Percentiles rank a stretch among this genome's conserved stretches.
phyloP scores from a whole-genome alignment of 495 filamentous ascomycete species.

The Trichoderma virens region DNA sequence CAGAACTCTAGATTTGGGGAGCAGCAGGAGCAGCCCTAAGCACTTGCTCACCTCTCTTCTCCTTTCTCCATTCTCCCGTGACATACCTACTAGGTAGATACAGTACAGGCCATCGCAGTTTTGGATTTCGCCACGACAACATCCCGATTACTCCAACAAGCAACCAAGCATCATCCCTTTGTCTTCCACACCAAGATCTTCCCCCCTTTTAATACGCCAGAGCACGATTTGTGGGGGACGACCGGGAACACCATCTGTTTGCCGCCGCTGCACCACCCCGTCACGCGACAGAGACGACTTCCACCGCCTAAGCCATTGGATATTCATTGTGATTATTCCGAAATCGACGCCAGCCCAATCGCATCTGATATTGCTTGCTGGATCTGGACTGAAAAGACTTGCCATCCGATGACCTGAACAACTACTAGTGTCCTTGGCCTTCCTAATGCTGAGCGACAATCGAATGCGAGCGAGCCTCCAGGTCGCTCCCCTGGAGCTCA shows the following conservation, averaged over 20 bases:
- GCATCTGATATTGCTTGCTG: background rate
- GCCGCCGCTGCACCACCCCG: too few species aligned
- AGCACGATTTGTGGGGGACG: too few species aligned
- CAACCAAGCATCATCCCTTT: background rate
- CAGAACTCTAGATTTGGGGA: background rate
- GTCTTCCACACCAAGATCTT: too few species aligned
- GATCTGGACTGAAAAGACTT: background rate
- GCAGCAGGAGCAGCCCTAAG: background rate
- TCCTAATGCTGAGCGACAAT: constrained; percentile 39
- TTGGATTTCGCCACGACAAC: background rate
- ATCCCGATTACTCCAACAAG: background rate
- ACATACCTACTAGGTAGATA: too few species aligned
- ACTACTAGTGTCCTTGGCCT: background rate
- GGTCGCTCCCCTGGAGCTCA: constrained; percentile 68
- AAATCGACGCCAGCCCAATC: background rate
- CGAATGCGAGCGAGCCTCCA: constrained; percentile 51
- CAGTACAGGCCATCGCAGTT: background rate
- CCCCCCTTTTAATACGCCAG: too few species aligned
- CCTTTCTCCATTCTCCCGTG: too few species aligned
- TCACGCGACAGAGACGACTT: background rate
- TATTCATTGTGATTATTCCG: background rate
- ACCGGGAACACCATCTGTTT: too few species aligned
- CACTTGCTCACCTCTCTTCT: background rate
- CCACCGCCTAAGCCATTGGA: background rate
- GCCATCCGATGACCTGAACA: background rate